Evolutionary conservation across 148 eudicot species (phyloP).

Genomic region (Polygonum aviculare): DNA sequence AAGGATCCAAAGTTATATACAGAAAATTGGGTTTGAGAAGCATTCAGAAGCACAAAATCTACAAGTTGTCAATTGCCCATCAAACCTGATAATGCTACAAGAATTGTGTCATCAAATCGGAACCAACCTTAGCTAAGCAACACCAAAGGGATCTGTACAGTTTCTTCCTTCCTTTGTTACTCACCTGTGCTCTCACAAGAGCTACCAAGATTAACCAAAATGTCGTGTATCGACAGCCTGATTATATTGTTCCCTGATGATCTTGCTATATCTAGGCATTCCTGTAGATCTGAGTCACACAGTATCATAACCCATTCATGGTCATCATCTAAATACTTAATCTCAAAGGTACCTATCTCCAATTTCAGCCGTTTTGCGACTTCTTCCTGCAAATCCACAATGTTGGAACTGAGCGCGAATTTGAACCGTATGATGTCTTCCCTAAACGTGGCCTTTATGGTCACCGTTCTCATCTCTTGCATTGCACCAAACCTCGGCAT

Average conservation of each 20-base stretch:
- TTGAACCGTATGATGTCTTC: conserved; percentile 82
- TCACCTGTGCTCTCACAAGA: conserved; percentile 58
- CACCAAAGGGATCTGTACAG: neutral
- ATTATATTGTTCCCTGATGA: conserved; percentile 50
- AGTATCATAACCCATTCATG: conserved; percentile 67
- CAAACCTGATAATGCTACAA: conserved; percentile 14
- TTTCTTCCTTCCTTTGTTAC: conserved; percentile 1
- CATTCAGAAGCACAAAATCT: conserved; percentile 5
- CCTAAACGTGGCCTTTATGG: conserved; percentile 68
- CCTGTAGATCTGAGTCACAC: conserved; percentile 69
- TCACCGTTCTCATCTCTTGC: conserved; percentile 49
- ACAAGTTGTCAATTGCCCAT: conserved; percentile 24
- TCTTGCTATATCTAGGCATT: conserved; percentile 51
- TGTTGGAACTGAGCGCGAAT: conserved; percentile 38
- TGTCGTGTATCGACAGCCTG: conserved; percentile 55
- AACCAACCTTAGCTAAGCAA: neutral
- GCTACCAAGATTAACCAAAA: conserved; percentile 43
- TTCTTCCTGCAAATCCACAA: conserved; percentile 51
- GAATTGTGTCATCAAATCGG: conserved; percentile 5
- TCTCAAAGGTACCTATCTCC: conserved; percentile 66
- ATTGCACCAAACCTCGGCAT: conserved; percentile 28
- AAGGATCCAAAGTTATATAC: neutral
- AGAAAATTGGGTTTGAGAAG: neutral
- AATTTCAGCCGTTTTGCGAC: conserved; percentile 68
- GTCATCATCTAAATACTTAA: conserved; percentile 83